A percentile compares a stretch with the other conserved stretches of the same genome.
Evolutionary conservation across 2,329 filamentous ascomycete species (phyloP).

Genomic region (Epichloe gansuensis): DNA sequence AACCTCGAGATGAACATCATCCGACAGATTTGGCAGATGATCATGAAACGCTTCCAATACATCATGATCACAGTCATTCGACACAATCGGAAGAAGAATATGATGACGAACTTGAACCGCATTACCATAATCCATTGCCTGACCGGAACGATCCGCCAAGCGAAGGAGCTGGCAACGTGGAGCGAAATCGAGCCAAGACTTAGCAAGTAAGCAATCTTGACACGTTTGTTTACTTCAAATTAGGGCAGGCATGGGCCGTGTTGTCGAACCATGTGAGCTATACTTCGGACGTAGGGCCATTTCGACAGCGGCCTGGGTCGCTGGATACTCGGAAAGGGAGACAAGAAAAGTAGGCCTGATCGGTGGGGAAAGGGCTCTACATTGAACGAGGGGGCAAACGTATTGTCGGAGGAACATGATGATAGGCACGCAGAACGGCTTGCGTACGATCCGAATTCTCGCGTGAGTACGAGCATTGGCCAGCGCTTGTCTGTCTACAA

Average conservation of each 20-base stretch:
- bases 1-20: slow-evolving; percentile 12
- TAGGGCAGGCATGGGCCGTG: background rate
- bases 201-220: slow-evolving; percentile 1
- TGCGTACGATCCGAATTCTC: background rate
- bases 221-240: background rate
- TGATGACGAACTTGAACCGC: slow-evolving; percentile 21
- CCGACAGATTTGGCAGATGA: slow-evolving; percentile 13
- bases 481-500: background rate
- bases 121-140: slow-evolving; percentile 12
- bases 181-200: slow-evolving; percentile 6
- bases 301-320: background rate
- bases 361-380: slow-evolving; percentile 3
- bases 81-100: slow-evolving; percentile 28
- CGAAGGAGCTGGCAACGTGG: slow-evolving; percentile 8
- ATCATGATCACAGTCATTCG: slow-evolving; percentile 20
- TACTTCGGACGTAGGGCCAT: background rate
- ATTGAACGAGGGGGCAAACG: background rate
- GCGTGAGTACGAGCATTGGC: background rate
- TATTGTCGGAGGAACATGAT: background rate
- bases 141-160: slow-evolving; percentile 6
- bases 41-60: slow-evolving; percentile 11
- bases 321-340: too few relatives aligned
- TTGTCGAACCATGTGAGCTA: background rate
- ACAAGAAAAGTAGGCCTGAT: background rate
- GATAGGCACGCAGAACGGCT: background rate